Percentiles rank a stretch among this genome's conserved stretches.
Evolutionary conservation across 495 filamentous ascomycete species (phyloP).

Genomic region (Penicillium dipodomyicola): DNA sequence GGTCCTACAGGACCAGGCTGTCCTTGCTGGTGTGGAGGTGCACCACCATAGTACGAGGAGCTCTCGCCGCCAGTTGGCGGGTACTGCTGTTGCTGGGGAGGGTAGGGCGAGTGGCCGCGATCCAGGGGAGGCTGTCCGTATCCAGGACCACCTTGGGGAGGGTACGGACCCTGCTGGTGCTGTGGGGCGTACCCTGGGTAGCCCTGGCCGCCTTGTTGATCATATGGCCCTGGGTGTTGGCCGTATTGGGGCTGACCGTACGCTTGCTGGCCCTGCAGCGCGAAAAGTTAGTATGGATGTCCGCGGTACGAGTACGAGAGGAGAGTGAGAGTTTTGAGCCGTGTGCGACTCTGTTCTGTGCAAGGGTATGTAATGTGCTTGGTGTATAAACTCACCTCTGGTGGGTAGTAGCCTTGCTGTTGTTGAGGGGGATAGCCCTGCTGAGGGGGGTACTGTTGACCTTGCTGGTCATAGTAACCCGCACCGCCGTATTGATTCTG

Average conservation of each 20-base stretch:
- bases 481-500: conserved; percentile 20
- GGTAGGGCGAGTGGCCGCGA: conserved; percentile 34
- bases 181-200: conserved; percentile 18
- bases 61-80: conserved; percentile 23
- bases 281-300: conserved; percentile 6
- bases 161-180: conserved; percentile 22
- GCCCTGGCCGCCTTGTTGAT: conserved; percentile 19
- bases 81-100: conserved; percentile 29
- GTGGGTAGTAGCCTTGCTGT: conserved; percentile 31
- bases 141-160: conserved; percentile 12
- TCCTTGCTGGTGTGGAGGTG: conserved; percentile 22
- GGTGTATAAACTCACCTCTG: conserved; percentile 21
- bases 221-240: conserved; percentile 19
- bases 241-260: conserved; percentile 20
- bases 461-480: conserved; percentile 20
- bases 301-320: neutral
- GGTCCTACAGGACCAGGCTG: conserved; percentile 21
- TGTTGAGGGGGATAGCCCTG: conserved; percentile 23
- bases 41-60: conserved; percentile 22
- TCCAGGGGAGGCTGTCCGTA: conserved; percentile 26
- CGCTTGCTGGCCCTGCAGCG: conserved; percentile 21
- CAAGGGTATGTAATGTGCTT: neutral
- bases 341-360: neutral
- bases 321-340: neutral
- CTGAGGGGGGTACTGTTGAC: conserved; percentile 9